Conservation (phyloP, 306 rosid genomes). For the Sechiopsis laciniata region DNA sequence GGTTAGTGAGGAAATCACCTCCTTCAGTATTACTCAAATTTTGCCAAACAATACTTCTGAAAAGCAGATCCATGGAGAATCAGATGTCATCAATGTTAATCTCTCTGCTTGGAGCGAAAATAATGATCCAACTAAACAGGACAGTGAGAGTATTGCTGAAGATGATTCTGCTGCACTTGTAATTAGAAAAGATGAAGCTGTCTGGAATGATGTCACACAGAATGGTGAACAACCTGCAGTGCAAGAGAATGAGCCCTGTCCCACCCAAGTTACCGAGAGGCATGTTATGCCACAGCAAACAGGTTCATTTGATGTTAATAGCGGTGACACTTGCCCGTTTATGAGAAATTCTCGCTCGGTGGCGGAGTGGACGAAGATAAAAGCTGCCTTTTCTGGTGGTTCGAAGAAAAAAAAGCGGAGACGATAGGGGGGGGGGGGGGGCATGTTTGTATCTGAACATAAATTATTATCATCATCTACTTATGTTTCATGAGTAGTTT, state of each 20-base stretch:
- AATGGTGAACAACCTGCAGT: conserved; percentile 26
- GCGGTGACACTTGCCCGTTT: conserved; percentile 56
- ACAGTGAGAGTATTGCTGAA: conserved; percentile 20
- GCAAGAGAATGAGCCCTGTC: conserved; percentile 22
- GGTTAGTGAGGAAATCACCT: conserved; percentile 30
- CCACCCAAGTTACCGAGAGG: conserved; percentile 27
- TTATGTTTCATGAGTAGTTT: not conserved
- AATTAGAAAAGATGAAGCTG: conserved; percentile 9
- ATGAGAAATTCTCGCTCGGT: conserved; percentile 69
- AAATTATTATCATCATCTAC: not conserved
- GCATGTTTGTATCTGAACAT: not conserved
- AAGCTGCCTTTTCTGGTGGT: conserved; percentile 57
- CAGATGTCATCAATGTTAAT: not conserved
- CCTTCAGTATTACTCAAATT: conserved; percentile 63
- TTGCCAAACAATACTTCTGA: conserved; percentile 38
- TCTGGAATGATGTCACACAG: conserved; percentile 22
- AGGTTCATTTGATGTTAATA: conserved; percentile 30
- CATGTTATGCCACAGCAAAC: conserved; percentile 27
- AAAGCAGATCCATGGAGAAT: conserved; percentile 22
- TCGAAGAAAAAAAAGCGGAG: conserved; percentile 18
- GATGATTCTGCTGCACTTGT: conserved; percentile 23
- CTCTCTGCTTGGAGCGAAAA: not conserved
- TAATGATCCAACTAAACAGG: conserved; percentile 18
- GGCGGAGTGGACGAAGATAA: conserved; percentile 64
- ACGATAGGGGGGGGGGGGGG: not conserved